These are phyloP conservation scores for Cytidiella melzeri DNA, from an alignment of 768 basidiomycete species.

Conservation along the genomic window DNA sequence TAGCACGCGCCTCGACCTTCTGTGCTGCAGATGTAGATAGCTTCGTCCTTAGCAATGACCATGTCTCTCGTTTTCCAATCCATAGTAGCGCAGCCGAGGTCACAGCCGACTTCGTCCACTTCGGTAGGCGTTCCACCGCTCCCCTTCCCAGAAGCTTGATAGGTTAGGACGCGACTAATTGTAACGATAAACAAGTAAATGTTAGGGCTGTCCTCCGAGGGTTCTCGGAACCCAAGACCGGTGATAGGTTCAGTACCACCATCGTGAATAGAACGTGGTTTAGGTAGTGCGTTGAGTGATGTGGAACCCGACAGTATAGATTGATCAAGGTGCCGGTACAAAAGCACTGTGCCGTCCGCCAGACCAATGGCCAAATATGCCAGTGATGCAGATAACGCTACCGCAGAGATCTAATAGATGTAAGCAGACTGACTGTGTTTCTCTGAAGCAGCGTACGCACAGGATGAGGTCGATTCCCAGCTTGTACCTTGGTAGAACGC, in stretches of 20 bases:
- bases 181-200: conserved; percentile 84
- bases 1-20: conserved; percentile 82
- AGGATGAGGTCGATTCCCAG: conserved; percentile 72
- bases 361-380: conserved; percentile 88
- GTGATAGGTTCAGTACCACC: conserved; percentile 86
- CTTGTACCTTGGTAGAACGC: conserved; percentile 72
- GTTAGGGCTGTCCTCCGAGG: conserved; percentile 29
- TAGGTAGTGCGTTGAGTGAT: conserved; percentile 74
- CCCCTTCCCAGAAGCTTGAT: conserved; percentile 67
- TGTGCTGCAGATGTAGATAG: conserved; percentile 77
- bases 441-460: no score
- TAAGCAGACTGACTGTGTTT: no score
- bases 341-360: conserved; percentile 89
- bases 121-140: conserved; percentile 59
- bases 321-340: conserved; percentile 89
- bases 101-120: conserved; percentile 84
- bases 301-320: conserved; percentile 64
- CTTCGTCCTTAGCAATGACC: conserved; percentile 86
- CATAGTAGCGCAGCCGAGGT: conserved; percentile 78
- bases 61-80: conserved; percentile 69
- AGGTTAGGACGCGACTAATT: conserved; percentile 70
- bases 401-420: conserved; percentile 54
- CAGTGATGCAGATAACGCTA: conserved; percentile 72
- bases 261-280: conserved; percentile 80
- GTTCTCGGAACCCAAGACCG: conserved; percentile 81